These are phyloP conservation scores for Chlorella sp. DNA, from an alignment of 139 green algal genomes.

Conservation along the genomic window DNA sequence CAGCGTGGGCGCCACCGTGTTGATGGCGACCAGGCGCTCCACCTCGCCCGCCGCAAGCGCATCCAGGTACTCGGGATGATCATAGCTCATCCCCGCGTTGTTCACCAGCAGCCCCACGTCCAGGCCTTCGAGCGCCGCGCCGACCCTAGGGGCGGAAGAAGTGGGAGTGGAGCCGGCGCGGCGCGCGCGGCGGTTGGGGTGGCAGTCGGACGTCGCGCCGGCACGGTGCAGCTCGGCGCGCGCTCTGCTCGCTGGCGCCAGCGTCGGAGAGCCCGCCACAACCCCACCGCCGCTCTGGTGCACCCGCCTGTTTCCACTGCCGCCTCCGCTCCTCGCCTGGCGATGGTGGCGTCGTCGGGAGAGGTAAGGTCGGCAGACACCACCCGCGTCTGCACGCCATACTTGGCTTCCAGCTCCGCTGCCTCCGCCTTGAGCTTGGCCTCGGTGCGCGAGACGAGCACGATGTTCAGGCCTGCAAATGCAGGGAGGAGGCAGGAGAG, in stretches of 20 bases:
- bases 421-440: slow-evolving; percentile 58
- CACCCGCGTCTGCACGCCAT: slow-evolving; percentile 51
- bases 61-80: slow-evolving; percentile 75
- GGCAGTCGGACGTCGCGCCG: too few relatives aligned
- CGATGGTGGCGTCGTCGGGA: slow-evolving; percentile 22
- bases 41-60: slow-evolving; percentile 45
- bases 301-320: too few relatives aligned
- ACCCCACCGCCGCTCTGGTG: too few relatives aligned
- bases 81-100: slow-evolving; percentile 85
- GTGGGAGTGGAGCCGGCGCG: too few relatives aligned
- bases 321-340: too few relatives aligned
- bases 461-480: slow-evolving; percentile 65
- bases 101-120: slow-evolving; percentile 88
- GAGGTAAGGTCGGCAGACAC: slow-evolving; percentile 54
- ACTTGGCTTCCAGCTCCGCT: slow-evolving; percentile 48
- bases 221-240: too few relatives aligned
- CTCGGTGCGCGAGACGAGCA: slow-evolving; percentile 76
- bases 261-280: too few relatives aligned
- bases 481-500: background rate
- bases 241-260: too few relatives aligned
- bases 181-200: too few relatives aligned
- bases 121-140: slow-evolving; percentile 29
- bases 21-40: slow-evolving; percentile 64
- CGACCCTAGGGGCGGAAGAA: too few relatives aligned
- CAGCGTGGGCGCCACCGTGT: slow-evolving; percentile 52